Base-by-base conservation (phyloP, 169 alveolate species). In the Eimeria maxima region DNA sequence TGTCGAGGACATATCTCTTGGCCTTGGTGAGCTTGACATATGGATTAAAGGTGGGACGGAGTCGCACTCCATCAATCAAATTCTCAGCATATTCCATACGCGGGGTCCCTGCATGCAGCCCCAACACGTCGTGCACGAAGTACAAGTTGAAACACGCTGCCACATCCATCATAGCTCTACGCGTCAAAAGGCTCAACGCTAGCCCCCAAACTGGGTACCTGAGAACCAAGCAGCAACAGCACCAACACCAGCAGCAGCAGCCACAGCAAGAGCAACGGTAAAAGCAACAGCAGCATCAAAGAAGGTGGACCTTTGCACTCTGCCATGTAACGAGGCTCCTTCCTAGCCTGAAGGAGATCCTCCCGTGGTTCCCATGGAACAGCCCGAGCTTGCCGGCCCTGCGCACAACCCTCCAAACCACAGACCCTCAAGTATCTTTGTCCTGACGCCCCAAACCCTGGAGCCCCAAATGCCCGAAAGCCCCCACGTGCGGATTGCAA, bases 11-110 rank as follows among this genome's bases (percentile, higher is more conserved):
- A 88, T 97, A 98, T 84, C 98, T 95, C 97, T 97, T 97, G 33
- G 97, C 98, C 96, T 97, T 97, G 90, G 97, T 97, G 71, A 98
- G 94, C 78, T 97, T 90, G 29, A 98, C 98, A 81, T 96, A 98
- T 0, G 99, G 99, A 95, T 98, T 98, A 95, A 98, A 98, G 10
- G 98, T 97, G 55, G 98, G 98, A 42, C 96, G 96, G 76, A 97
- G 96, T 71, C 99, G 96, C 4, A 98, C 95, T 63, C 98, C 98
- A 88, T 98, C 98, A n/a, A 97, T 95, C 65, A 97, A 44, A 90
- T 97, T 97, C 83, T 96, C 97, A 81, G 94, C 97, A 95, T 97
- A 98, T 90, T 97, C 98, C 67, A 98, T 89, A 81, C 99, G 97
- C 3, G 99, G 99, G 13, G 99, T 98, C 18, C 98, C 98, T 95